Percentiles rank a stretch among this genome's conserved stretches.
Evolutionary conservation across 2,329 filamentous ascomycete genomes (phyloP).

Genomic region (Aspergillus ustus): DNA sequence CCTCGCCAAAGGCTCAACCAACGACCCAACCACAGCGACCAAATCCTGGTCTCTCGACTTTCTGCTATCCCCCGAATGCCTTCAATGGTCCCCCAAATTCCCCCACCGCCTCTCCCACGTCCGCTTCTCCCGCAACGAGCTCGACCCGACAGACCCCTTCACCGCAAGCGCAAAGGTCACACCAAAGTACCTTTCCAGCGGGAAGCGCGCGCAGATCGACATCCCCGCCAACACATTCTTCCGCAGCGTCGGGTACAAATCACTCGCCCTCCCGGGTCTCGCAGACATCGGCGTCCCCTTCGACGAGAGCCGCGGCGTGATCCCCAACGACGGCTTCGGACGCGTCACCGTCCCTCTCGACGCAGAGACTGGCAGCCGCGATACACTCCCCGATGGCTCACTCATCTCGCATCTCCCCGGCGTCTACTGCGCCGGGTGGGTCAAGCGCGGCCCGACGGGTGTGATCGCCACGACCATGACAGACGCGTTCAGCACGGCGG

Average conservation of each 20-base stretch:
- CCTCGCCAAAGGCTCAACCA: conserved; percentile 72
- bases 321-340: conserved; percentile 81
- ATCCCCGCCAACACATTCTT: conserved; percentile 77
- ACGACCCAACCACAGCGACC: conserved; percentile 51
- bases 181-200: conserved; percentile 55
- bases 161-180: conserved; percentile 53
- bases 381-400: conserved; percentile 39
- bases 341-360: conserved; percentile 60
- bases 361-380: conserved; percentile 25
- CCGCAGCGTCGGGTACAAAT: conserved; percentile 93
- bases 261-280: conserved; percentile 76
- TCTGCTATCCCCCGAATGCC: conserved; percentile 75
- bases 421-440: conserved; percentile 94
- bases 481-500: conserved; percentile 88
- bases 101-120: conserved; percentile 64
- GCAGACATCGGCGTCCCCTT: conserved; percentile 76
- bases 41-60: conserved; percentile 87
- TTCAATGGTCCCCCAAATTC: conserved; percentile 58
- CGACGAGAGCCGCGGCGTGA: conserved; percentile 72
- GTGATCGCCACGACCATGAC: conserved; percentile 96
- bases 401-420: conserved; percentile 64
- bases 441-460: conserved; percentile 90
- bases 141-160: conserved; percentile 57
- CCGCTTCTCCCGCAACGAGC: conserved; percentile 64
- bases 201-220: conserved; percentile 50